phyloP scores from a whole-genome alignment of 2,329 filamentous ascomycete species.

The Ophiostoma montium region DNA sequence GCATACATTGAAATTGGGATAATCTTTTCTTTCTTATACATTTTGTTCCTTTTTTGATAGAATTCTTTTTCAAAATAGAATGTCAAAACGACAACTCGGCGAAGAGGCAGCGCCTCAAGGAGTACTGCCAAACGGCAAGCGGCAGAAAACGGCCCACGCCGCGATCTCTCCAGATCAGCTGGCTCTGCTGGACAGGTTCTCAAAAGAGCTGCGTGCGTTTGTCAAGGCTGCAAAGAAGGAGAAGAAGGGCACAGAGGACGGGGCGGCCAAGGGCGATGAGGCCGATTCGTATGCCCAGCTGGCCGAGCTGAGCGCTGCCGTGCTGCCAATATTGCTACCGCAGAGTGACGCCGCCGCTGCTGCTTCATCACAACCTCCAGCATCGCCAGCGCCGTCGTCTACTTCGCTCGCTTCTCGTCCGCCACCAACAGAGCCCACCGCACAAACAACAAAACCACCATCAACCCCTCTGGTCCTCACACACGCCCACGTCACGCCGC shows the following conservation, averaged over 20 bases:
- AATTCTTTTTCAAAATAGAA: neutral
- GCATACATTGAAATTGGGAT: too few species aligned
- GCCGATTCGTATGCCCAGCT: constrained; percentile 10
- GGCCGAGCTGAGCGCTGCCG: constrained; percentile 4
- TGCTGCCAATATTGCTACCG: neutral
- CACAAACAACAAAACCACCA: neutral
- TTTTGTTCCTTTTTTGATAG: neutral
- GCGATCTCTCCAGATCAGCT: constrained; percentile 10
- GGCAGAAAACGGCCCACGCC: neutral
- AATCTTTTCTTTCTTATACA: neutral
- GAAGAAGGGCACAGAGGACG: neutral
- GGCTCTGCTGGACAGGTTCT: constrained; percentile 20
- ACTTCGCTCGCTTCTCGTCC: too few species aligned
- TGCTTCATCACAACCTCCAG: neutral
- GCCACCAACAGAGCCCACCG: neutral
- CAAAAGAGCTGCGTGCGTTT: constrained; percentile 25
- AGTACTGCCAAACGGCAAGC: constrained; percentile 1
- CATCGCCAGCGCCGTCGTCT: neutral
- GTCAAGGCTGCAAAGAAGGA: constrained; percentile 23
- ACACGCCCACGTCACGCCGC: neutral
- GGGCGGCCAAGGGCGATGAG: neutral
- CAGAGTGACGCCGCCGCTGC: too few species aligned
- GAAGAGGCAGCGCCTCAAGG: neutral
- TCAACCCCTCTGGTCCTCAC: neutral
- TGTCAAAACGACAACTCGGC: constrained; percentile 2